These are phyloP conservation scores for Excoecaria agallocha DNA, from an alignment of 345 rosid genomes.

Conservation along the genomic window DNA sequence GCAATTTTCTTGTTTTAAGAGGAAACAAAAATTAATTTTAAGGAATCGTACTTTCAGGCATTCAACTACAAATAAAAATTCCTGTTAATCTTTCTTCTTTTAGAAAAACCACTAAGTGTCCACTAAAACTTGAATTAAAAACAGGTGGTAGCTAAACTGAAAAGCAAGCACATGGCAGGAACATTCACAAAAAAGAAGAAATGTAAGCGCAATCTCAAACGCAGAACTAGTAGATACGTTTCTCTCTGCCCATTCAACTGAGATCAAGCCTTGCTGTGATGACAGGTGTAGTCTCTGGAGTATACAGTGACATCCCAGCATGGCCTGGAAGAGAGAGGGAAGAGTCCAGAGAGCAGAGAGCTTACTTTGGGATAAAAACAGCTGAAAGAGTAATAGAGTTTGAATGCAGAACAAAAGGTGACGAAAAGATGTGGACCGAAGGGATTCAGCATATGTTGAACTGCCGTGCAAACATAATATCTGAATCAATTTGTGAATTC, in stretches of 20 bases:
- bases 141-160: constrained; percentile 81
- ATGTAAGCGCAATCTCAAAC: constrained; percentile 48
- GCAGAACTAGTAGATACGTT: constrained; percentile 9
- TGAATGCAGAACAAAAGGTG: constrained; percentile 61
- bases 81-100: not conserved
- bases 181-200: constrained; percentile 85
- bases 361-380: constrained; percentile 74
- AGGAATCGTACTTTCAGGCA: not conserved
- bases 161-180: constrained; percentile 89
- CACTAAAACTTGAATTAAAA: constrained; percentile 4
- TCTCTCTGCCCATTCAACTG: not conserved
- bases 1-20: not conserved
- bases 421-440: constrained; percentile 74
- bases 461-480: constrained; percentile 37
- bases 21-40: not conserved
- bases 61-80: not conserved
- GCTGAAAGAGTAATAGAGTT: constrained; percentile 73
- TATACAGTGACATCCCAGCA: constrained; percentile 51
- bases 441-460: constrained; percentile 71
- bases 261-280: constrained; percentile 10
- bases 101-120: not conserved
- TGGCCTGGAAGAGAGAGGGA: constrained; percentile 60
- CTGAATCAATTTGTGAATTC: constrained; percentile 9
- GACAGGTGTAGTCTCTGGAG: constrained; percentile 66
- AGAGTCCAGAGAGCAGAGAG: constrained; percentile 39